These are phyloP conservation scores for Dendrobium nobile DNA, from an alignment of 106 monocot species.

Conservation along the genomic window DNA sequence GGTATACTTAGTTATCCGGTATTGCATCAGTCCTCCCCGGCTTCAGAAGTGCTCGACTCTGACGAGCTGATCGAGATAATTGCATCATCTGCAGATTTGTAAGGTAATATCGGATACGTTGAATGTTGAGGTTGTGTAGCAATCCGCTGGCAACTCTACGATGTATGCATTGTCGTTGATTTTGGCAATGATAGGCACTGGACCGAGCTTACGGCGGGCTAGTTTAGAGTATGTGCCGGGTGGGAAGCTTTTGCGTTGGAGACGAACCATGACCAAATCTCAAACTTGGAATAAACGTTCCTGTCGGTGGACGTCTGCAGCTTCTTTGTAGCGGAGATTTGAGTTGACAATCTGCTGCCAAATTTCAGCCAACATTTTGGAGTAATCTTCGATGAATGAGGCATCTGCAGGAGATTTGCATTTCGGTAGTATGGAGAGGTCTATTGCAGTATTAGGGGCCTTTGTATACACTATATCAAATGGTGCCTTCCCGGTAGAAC, in stretches of 20 bases:
- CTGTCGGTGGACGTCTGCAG: background rate
- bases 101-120: background rate
- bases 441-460: background rate
- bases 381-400: background rate
- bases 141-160: background rate
- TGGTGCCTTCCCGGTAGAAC: background rate
- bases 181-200: background rate
- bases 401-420: background rate
- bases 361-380: background rate
- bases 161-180: background rate
- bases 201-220: background rate
- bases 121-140: background rate
- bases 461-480: background rate
- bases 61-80: too few relatives aligned
- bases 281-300: background rate
- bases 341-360: background rate
- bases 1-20: too few relatives aligned
- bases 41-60: too few relatives aligned
- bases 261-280: background rate
- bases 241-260: background rate
- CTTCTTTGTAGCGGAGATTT: background rate
- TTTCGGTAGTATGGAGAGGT: background rate
- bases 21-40: too few relatives aligned
- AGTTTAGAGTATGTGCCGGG: background rate
- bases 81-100: too few relatives aligned